Percentiles rank a stretch among this genome's conserved stretches.
Evolutionary conservation across 2,329 filamentous ascomycete genomes (phyloP).

Genomic region (Colletotrichum sansevieriae): DNA sequence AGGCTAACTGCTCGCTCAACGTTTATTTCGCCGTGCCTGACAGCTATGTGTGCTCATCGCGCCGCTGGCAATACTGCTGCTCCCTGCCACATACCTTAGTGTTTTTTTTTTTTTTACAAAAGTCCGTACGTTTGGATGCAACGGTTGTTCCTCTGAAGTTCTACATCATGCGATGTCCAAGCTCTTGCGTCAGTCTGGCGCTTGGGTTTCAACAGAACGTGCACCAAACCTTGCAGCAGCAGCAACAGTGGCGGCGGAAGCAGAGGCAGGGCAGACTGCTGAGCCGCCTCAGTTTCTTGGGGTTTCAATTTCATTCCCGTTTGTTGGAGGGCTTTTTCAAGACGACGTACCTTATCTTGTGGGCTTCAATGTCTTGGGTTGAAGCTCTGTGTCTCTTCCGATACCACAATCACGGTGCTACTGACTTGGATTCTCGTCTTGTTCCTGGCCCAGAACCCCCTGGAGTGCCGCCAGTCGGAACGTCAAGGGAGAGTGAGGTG

Average conservation of each 20-base stretch:
- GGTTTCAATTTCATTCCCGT: neutral
- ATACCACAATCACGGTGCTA: conserved; percentile 1
- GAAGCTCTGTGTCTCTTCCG: neutral
- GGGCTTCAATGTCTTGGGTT: neutral
- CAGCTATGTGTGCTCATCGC: too few relatives aligned
- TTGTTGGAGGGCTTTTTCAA: neutral
- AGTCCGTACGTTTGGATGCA: neutral
- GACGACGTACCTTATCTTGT: neutral
- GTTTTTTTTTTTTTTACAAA: too few relatives aligned
- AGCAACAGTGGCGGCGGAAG: conserved; percentile 20
- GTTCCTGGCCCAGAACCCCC: conserved; percentile 21
- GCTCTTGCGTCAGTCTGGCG: conserved; percentile 35
- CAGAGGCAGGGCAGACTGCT: neutral
- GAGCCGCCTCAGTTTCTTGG: conserved; percentile 5
- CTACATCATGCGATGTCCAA: conserved; percentile 35
- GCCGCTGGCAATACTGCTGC: too few relatives aligned
- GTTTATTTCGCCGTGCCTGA: neutral
- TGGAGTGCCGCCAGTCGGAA: conserved; percentile 9
- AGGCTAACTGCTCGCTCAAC: neutral
- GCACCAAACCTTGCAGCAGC: conserved; percentile 36
- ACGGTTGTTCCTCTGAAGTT: conserved; percentile 10
- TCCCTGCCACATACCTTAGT: too few relatives aligned
- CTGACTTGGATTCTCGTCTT: neutral
- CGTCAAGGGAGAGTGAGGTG: neutral
- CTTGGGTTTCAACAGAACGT: conserved; percentile 39